Evolutionary conservation across 139 green algal genomes (phyloP), one percentile per base, ranked within the genome.

Genomic region (Haematococcus lacustris): DNA sequence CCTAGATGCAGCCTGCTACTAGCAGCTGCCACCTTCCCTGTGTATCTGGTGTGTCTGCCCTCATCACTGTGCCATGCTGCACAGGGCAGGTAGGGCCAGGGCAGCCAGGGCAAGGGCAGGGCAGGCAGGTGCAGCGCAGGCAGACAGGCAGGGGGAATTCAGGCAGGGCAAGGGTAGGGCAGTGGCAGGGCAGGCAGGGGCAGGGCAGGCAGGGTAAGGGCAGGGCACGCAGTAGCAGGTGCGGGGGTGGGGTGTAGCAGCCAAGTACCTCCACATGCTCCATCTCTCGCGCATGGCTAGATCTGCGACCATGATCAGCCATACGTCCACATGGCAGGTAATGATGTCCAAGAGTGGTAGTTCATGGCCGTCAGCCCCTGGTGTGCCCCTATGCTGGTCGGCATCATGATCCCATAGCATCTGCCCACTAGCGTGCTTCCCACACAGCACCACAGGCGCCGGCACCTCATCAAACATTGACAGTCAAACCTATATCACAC

Each of bases 191-290:
- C 17, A 34, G 53, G n/a, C n/a, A n/a, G n/a, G n/a, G 53, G 13
- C 53, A 63, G 23, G 53, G 17, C 23, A 63, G 17, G 23, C 17
- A 63, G 13, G 23, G 17, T 7, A 63, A 53, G 9, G 17, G 43
- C 43, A 53, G 9, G 43, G 9, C 9, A 53, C 43, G 9, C 9
- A 9, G 9, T 53, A 17, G 9, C 9, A 53, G 43, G 9, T 53
- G 9, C 43, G 9, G n/a, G n/a, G n/a, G n/a, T n/a, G n/a, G n/a
- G n/a, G n/a, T n/a, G n/a, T n/a, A n/a, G n/a, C n/a, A n/a, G 9
- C 43, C 76, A 1, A 76, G 41, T 25, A 35, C 59, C 73, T 88
- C 83, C 13, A 88, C 63, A 51, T 81, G 73, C 2, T 41, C 21
- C 50, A 78, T 72, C 53, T 69, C 69, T 28, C 38, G 51, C 23